Percentiles rank a stretch among this genome's conserved stretches.
Evolutionary conservation across 257 asterid species (phyloP).

Genomic region (Solanum okadae): DNA sequence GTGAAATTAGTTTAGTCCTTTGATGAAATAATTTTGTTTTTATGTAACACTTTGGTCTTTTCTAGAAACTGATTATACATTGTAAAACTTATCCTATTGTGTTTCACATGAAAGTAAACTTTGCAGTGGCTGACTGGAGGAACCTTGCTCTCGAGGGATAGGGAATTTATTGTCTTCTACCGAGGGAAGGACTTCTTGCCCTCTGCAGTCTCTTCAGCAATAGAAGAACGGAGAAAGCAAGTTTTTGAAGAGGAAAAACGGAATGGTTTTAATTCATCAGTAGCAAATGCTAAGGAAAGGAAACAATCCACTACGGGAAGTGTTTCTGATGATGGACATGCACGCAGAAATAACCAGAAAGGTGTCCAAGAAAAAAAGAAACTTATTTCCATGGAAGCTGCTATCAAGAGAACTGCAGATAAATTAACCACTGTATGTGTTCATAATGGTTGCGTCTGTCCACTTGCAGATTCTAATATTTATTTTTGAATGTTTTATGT

Average conservation of each 20-base stretch:
- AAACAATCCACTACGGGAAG: conserved; percentile 8
- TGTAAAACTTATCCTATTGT: not conserved
- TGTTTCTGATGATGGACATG: conserved; percentile 17
- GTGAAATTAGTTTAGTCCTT: conserved; percentile 7
- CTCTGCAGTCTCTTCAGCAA: conserved; percentile 82
- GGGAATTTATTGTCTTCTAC: conserved; percentile 77
- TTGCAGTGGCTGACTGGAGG: conserved; percentile 96
- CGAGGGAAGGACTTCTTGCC: conserved; percentile 98
- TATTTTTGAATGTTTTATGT: conserved; percentile 3
- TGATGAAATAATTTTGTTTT: not conserved
- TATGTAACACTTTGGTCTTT: not conserved
- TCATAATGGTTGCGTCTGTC: conserved; percentile 4
- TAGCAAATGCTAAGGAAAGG: conserved; percentile 11
- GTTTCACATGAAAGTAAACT: conserved; percentile 21
- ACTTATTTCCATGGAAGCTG: conserved; percentile 28
- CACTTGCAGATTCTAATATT: conserved; percentile 1
- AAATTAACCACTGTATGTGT: conserved; percentile 61
- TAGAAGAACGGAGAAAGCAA: conserved; percentile 63
- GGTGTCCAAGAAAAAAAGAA: conserved; percentile 26
- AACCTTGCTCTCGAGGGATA: conserved; percentile 83
- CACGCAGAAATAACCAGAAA: not conserved
- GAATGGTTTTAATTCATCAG: conserved; percentile 6
- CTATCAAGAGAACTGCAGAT: conserved; percentile 40
- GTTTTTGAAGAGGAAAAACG: conserved; percentile 17
- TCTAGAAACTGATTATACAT: not conserved